Evolutionary conservation across 352 stramenopile species (phyloP), one percentile per base, ranked within the genome.

Genomic region (Thraustochytrium sp.): DNA sequence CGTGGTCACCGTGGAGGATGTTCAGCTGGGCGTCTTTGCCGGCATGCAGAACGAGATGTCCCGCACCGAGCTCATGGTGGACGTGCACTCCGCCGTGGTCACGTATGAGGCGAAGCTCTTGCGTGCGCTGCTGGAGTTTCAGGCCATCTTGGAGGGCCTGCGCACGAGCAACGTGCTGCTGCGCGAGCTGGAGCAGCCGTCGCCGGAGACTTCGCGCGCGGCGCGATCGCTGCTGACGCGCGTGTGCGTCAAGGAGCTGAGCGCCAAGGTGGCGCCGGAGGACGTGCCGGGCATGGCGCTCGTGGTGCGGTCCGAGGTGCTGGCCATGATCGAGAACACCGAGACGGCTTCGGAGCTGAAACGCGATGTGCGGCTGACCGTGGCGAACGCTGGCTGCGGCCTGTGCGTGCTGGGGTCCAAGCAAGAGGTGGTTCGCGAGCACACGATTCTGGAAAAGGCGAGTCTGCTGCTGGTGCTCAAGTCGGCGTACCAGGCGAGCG

Each of bases 111-210:
- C 62, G n/a, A 51, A 54, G 62, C 62, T 76, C 11, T 23, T 82
- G 51, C 74, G 51, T 16, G n/a, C 26, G 37, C 1, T 82, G 26
- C 78, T 82, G 21, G 53, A 82, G 11, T 76, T 73, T 54, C 23
- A 38, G 23, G 36, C 74, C 2, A 54, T 55, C 42, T 55, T 82
- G n/a, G 74, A 82, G 54, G 34, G 29, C 9, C 49, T 82, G 51
- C 74, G 74, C 37, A 54, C 51, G 26, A 16, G 18, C 13, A 82
- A 82, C 38, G 16, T 82, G n/a, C 74, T 82, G 11, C 34, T 36
- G 37, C 51, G 74, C n/a, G 74, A 82, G 18, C 23, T 37, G 8
- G 40, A 82, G 23, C 11, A 38, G 56, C 23, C 23, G 5, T 64
- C 26, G 4, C 18, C 63, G 49, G 37, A 76, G 62, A 26, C 42